Base-by-base conservation (phyloP, 2,329 filamentous ascomycete species). In the Sporothrix pseudoabietina region DNA sequence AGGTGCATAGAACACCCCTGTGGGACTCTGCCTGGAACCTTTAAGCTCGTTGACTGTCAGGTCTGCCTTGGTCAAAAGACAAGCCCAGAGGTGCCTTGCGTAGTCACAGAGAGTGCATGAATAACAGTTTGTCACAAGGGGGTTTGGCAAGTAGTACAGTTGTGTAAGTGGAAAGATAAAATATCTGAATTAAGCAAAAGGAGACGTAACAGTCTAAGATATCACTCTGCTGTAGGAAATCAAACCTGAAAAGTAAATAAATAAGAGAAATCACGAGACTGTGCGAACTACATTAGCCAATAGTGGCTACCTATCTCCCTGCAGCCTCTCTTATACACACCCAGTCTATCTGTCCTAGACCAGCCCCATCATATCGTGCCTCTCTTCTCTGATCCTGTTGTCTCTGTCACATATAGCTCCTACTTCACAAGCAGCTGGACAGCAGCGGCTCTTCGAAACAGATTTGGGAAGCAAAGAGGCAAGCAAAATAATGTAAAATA, bases 401-500 rank as follows among this genome's bases (percentile, higher is more conserved):
- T 61, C 57, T 22, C 35, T 41, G 1, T 65, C n/a, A 65, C 61
- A 26, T 41, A 32, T 22, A 47, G 12, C n/a, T 26, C n/a, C 14
- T 65, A 47, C 12, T 8, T 65, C 22, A 65, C 57, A 39, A 22
- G 32, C 32, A 39, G 55, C 19, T 63, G 3, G 9, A 65, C 19
- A 22, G 44, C 41, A 14, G 63, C n/a, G 32, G 26, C n/a, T 22
- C n/a, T 4, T 59, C 16, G 14, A 30, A 47, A 8, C 32, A 54
- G 16, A 26, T 14, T 52, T 6, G 32, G 47, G 35, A 63, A 16
- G 19, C n/a, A 72, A 41, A 32, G 44, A 69, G 8, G 49, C 7
- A 66, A 66, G 41, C 5, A 32, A 52, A 55, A 35, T n/a, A 16
- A 41, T 14, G 26, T 35, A 69, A 71, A 55, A 70, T 32, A 19